Percentiles rank a stretch among this genome's conserved stretches.
These are phyloP conservation scores for Pleoardoris graminearum DNA, from an alignment of 2,329 filamentous ascomycete species.

Conservation along the genomic window DNA sequence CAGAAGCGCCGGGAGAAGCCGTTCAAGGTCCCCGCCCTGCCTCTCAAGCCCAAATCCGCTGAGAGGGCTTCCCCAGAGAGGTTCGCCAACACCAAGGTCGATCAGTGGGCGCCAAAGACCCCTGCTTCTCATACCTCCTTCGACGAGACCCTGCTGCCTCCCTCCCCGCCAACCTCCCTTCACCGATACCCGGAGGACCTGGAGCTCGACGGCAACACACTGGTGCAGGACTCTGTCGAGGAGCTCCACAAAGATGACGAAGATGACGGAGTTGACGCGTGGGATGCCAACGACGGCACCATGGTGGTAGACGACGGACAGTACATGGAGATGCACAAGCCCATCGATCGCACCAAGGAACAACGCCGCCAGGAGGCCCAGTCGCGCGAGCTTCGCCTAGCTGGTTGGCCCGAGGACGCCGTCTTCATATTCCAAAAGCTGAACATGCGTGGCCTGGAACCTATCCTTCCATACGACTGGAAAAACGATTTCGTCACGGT, in stretches of 20 bases:
- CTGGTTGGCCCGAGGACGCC: conserved; percentile 57
- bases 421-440: conserved; percentile 58
- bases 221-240: conserved; percentile 25
- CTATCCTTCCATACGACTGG: conserved; percentile 58
- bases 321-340: conserved; percentile 31
- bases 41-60: conserved; percentile 12
- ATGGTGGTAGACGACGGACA: conserved; percentile 39
- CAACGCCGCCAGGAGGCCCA: conserved; percentile 30
- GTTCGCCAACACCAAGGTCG: conserved; percentile 38
- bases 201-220: conserved; percentile 39
- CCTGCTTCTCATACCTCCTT: conserved; percentile 22
- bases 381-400: conserved; percentile 42
- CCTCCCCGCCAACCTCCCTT: conserved; percentile 37
- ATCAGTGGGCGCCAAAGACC: conserved; percentile 29
- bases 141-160: conserved; percentile 31
- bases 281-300: conserved; percentile 44
- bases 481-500: conserved; percentile 58
- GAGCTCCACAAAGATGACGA: conserved; percentile 10
- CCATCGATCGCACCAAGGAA: conserved; percentile 28
- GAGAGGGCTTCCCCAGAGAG: conserved; percentile 17
- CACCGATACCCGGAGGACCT: conserved; percentile 31
- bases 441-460: conserved; percentile 59
- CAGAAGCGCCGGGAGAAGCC: conserved; percentile 41
- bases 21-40: conserved; percentile 41
- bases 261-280: conserved; percentile 22